These are phyloP conservation scores for Pestalotiopsis sp. DNA, from an alignment of 2,329 filamentous ascomycete species.

Conservation along the genomic window DNA sequence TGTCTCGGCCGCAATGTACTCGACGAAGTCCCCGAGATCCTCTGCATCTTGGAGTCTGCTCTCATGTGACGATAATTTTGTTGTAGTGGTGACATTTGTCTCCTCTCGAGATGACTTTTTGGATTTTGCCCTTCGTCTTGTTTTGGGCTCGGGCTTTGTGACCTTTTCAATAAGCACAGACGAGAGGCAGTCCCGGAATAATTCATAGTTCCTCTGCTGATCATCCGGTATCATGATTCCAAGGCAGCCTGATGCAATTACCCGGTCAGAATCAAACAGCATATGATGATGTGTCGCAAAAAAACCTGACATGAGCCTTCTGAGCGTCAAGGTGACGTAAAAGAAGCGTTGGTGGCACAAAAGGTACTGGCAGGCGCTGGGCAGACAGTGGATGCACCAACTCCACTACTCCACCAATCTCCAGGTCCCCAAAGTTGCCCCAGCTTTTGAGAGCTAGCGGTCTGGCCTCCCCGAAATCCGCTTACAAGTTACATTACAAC, in stretches of 20 bases:
- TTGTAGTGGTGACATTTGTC: neutral
- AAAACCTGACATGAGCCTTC: neutral
- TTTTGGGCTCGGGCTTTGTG: conserved; percentile 40
- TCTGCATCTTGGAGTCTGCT: conserved; percentile 48
- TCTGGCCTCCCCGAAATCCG: no score
- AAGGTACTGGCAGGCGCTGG: neutral
- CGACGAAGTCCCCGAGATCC: conserved; percentile 78
- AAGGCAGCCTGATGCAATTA: neutral
- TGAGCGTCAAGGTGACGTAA: conserved; percentile 10
- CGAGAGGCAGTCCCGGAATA: conserved; percentile 76
- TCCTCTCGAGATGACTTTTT: conserved; percentile 24
- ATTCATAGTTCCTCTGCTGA: conserved; percentile 56
- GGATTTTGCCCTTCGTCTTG: conserved; percentile 46
- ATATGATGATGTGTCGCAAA: neutral
- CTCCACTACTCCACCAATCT: neutral
- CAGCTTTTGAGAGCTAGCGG: neutral
- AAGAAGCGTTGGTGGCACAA: conserved; percentile 1
- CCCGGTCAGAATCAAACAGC: neutral
- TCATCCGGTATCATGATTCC: conserved; percentile 16
- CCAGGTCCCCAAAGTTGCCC: neutral
- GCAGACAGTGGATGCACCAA: neutral
- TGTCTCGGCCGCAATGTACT: conserved; percentile 73
- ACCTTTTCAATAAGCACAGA: conserved; percentile 67
- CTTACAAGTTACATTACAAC: no score
- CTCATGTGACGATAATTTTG: neutral